These are phyloP conservation scores for Cryptococcus hybrid DNA, from an alignment of 1,284 basidiomycete species.

Conservation along the genomic window DNA sequence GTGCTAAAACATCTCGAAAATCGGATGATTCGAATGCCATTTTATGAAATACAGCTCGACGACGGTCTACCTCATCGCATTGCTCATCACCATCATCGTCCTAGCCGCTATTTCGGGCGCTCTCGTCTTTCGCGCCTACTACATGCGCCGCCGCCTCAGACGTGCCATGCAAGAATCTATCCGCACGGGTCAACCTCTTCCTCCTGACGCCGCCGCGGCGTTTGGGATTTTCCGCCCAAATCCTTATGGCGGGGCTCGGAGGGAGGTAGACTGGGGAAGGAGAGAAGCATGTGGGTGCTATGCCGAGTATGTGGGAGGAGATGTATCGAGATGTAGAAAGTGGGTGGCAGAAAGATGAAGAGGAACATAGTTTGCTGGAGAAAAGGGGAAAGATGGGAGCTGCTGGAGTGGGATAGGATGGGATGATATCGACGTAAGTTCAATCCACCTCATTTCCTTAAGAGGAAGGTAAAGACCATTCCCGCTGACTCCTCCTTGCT, in stretches of 20 bases:
- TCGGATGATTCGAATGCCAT: not conserved
- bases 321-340: slow-evolving; percentile 24
- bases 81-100: slow-evolving; percentile 46
- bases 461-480: too few relatives aligned
- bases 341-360: not conserved
- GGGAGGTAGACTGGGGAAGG: too few relatives aligned
- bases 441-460: too few relatives aligned
- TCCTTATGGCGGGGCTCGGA: too few relatives aligned
- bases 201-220: slow-evolving; percentile 23
- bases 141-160: slow-evolving; percentile 39
- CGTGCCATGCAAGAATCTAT: slow-evolving; percentile 38
- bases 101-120: slow-evolving; percentile 38
- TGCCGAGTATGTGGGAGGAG: slow-evolving; percentile 23
- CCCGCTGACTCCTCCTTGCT: too few relatives aligned
- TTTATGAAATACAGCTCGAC: slow-evolving; percentile 19
- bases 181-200: slow-evolving; percentile 35
- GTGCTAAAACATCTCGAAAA: not conserved
- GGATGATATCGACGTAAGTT: too few relatives aligned
- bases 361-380: not conserved
- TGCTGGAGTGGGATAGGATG: too few relatives aligned
- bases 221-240: slow-evolving; percentile 15
- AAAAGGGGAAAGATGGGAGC: too few relatives aligned
- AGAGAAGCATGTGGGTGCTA: not conserved
- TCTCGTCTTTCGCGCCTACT: slow-evolving; percentile 41
- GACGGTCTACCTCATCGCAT: slow-evolving; percentile 48